Evolutionary conservation across 352 stramenopile species (phyloP), one percentile per base, ranked within the genome.

Genomic region (Globisporangium cylindrosporum): DNA sequence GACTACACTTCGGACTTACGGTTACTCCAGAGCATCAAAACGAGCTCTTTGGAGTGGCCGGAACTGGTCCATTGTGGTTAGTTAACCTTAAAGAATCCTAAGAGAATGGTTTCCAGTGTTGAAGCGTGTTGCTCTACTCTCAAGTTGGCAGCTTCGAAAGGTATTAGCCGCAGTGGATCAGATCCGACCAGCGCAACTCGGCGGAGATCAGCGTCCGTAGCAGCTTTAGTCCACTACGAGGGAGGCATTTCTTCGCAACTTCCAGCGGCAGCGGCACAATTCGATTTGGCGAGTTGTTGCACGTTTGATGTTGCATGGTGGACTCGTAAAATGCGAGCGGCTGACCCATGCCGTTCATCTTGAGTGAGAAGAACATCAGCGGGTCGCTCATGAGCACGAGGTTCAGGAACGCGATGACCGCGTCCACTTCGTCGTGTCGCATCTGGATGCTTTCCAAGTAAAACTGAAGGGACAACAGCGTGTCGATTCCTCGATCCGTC

Each of bases 311-410:
- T 6, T 32, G 51, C 27, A 32, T 1, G 4, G 3, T 46, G 24
- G 59, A 20, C 14, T 64, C 18, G 24, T 56, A 64, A 24, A 56
- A 64, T 6, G 59, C 59, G 24, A 64, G 59, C 7, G 38, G 38
- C 25, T 64, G 27, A 29, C 27, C 3, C 27, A 29, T 1, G 14
- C 58, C 58, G 24, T 25, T 5, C 18, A 64, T 22, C 43, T 55
- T 36, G 38, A 73, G 53, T 15, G 55, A 60, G 49, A 76, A 60
- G 51, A 73, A 81, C 29, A 77, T 71, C 18, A 85, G 54, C 3
- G 78, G 75, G 49, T 82, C 73, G 34, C 75, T 85, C 75, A 85
- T 72, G 6, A 81, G 22, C 14, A 80, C 73, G 14, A 79, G 58
- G 34, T 81, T 81, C 67, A 82, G 75, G 41, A 82, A 73, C 1